phyloP scores from a whole-genome alignment of 306 rosid genomes.

The Amphicarpaea edgeworthii region DNA sequence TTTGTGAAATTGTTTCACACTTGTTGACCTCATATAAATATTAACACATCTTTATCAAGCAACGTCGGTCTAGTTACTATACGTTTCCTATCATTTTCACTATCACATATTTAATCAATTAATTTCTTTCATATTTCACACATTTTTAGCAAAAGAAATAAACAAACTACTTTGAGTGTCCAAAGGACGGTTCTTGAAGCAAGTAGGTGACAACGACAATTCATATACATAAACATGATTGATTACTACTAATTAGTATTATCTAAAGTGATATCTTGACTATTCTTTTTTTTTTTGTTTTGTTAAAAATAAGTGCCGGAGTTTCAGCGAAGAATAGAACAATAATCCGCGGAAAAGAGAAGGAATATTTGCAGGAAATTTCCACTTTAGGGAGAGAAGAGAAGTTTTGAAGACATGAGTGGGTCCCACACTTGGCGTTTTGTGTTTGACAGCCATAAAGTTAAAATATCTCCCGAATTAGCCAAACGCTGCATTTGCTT shows the following conservation, averaged over 20 bases:
- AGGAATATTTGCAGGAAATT: too few relatives aligned
- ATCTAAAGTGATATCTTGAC: not conserved
- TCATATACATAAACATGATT: not conserved
- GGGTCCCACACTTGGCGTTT: constrained; percentile 33
- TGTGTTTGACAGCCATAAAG: constrained; percentile 36
- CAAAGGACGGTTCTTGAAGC: not conserved
- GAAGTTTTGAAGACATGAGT: not conserved
- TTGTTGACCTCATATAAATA: not conserved
- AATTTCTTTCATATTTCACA: not conserved
- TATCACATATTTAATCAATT: not conserved
- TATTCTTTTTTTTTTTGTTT: too few relatives aligned
- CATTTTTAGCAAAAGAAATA: not conserved
- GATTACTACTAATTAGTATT: not conserved
- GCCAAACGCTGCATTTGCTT: constrained; percentile 18
- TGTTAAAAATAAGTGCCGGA: too few relatives aligned
- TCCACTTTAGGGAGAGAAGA: not conserved
- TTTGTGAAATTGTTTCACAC: not conserved
- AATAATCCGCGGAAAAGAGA: too few relatives aligned
- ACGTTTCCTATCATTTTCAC: not conserved
- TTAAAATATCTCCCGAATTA: not conserved
- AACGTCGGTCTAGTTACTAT: not conserved
- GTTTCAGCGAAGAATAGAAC: too few relatives aligned
- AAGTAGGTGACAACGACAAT: not conserved
- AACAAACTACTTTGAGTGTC: not conserved
- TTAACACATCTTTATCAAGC: not conserved